Conservation (phyloP, 768 basidiomycete species). For the Pleurotus salmoneostramineus region DNA sequence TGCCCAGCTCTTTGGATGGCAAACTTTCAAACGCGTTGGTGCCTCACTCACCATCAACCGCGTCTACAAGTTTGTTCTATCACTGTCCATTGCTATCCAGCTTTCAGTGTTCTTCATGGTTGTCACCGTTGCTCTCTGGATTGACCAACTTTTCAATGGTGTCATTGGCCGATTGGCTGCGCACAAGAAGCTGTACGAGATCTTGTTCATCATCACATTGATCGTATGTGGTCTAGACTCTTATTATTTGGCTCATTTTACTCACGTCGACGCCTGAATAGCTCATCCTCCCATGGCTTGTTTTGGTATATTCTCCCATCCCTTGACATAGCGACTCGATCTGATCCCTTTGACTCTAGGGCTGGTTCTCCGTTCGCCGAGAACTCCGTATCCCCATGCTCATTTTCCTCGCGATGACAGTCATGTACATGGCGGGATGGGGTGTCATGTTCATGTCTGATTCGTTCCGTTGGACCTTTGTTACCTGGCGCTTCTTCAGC, state of each 20-base stretch:
- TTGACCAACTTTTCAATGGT: slow-evolving; percentile 72
- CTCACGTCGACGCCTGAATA: slow-evolving; percentile 18
- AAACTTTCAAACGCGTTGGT: slow-evolving; percentile 84
- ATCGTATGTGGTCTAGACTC: slow-evolving; percentile 40
- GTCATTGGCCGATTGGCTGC: slow-evolving; percentile 51
- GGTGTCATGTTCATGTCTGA: slow-evolving; percentile 67
- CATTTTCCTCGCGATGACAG: slow-evolving; percentile 56
- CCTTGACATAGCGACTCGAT: not conserved
- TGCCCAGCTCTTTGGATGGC: slow-evolving; percentile 71
- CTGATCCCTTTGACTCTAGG: slow-evolving; percentile 30
- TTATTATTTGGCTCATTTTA: not conserved
- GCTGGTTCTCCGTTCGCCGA: slow-evolving; percentile 73
- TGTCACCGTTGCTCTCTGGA: slow-evolving; percentile 66
- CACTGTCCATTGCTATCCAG: slow-evolving; percentile 69
- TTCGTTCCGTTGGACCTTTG: slow-evolving; percentile 75
- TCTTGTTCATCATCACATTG: slow-evolving; percentile 50
- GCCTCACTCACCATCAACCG: slow-evolving; percentile 71
- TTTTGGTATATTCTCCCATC: slow-evolving; percentile 31
- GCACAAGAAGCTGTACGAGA: slow-evolving; percentile 47
- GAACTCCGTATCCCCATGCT: slow-evolving; percentile 59
- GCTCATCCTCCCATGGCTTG: slow-evolving; percentile 70
- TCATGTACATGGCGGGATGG: slow-evolving; percentile 66
- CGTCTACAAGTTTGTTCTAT: slow-evolving; percentile 68
- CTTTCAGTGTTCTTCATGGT: slow-evolving; percentile 77
- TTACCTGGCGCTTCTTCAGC: slow-evolving; percentile 72